phyloP scores from a whole-genome alignment of 371 early-diverging fungal genomes.

The Entomophthora muscae region DNA sequence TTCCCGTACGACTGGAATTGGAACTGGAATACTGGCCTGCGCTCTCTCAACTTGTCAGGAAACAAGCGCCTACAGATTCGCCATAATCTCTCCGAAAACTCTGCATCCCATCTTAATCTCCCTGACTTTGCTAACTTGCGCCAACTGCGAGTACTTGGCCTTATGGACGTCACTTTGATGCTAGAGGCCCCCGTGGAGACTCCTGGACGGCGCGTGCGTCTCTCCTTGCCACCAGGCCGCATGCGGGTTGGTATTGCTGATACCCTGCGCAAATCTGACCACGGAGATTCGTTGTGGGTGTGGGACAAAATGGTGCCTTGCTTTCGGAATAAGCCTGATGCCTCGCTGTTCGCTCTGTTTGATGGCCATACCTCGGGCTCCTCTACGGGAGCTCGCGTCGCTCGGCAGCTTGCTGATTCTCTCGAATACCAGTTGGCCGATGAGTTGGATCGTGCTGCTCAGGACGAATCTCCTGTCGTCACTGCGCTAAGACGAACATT shows the following conservation, averaged over 20 bases:
- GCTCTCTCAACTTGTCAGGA: constrained; percentile 78
- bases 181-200: constrained; percentile 69
- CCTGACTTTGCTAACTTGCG: constrained; percentile 61
- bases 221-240: constrained; percentile 22
- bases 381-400: constrained; percentile 32
- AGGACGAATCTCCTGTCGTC: constrained; percentile 29
- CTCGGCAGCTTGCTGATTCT: constrained; percentile 50
- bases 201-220: constrained; percentile 59
- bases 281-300: constrained; percentile 22
- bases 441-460: constrained; percentile 27
- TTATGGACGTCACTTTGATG: constrained; percentile 76
- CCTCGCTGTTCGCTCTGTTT: constrained; percentile 75
- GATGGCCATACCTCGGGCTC: constrained; percentile 41
- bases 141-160: constrained; percentile 55
- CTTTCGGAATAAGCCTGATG: constrained; percentile 63
- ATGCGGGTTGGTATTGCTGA: constrained; percentile 83
- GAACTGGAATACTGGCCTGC: constrained; percentile 82
- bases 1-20: constrained; percentile 96
- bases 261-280: constrained; percentile 39
- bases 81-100: constrained; percentile 28
- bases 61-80: constrained; percentile 79
- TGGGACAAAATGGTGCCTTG: constrained; percentile 72
- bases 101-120: constrained; percentile 27
- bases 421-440: constrained; percentile 41
- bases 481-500: constrained; percentile 53